Conservation (phyloP, 2,329 filamentous ascomycete genomes). For the Ceratocystiopsis brevicomis region DNA sequence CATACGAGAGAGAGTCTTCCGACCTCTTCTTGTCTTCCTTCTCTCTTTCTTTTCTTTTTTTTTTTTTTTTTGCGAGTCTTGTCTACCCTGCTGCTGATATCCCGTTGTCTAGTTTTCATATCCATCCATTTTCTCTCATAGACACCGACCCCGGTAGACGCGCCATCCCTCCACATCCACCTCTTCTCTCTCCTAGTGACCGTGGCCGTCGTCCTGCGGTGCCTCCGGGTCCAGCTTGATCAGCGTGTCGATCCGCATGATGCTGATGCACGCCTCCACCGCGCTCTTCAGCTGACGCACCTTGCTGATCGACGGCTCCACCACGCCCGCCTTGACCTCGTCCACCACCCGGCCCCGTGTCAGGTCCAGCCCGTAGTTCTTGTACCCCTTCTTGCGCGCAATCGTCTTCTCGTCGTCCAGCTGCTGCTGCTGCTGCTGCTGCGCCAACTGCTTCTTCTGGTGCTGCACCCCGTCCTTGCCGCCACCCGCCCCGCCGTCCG, state of each 20-base stretch:
- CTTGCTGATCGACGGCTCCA: constrained; percentile 97
- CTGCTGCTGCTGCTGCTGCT: constrained; percentile 12
- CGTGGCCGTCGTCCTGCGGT: constrained; percentile 66
- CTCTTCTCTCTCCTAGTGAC: constrained; percentile 36
- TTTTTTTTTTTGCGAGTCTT: too few relatives aligned
- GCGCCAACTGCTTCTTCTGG: background rate
- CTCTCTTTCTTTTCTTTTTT: too few relatives aligned
- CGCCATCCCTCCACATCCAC: too few relatives aligned
- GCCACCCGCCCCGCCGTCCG: background rate
- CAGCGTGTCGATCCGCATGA: constrained; percentile 97
- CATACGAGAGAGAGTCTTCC: too few relatives aligned
- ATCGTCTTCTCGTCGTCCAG: constrained; percentile 69
- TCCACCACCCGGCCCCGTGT: constrained; percentile 79
- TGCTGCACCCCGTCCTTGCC: background rate
- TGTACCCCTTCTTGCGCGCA: constrained; percentile 90
- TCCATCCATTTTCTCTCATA: too few relatives aligned
- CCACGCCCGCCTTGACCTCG: constrained; percentile 79
- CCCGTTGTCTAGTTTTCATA: too few relatives aligned
- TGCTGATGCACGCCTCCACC: constrained; percentile 94
- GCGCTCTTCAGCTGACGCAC: constrained; percentile 95
- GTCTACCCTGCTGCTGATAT: too few relatives aligned
- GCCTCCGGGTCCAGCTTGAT: constrained; percentile 94
- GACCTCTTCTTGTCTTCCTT: too few relatives aligned
- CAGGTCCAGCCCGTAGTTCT: constrained; percentile 93
- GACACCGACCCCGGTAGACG: too few relatives aligned